These are phyloP conservation scores for Leucaena leucocephala DNA, from an alignment of 306 rosid genomes.

Conservation along the genomic window DNA sequence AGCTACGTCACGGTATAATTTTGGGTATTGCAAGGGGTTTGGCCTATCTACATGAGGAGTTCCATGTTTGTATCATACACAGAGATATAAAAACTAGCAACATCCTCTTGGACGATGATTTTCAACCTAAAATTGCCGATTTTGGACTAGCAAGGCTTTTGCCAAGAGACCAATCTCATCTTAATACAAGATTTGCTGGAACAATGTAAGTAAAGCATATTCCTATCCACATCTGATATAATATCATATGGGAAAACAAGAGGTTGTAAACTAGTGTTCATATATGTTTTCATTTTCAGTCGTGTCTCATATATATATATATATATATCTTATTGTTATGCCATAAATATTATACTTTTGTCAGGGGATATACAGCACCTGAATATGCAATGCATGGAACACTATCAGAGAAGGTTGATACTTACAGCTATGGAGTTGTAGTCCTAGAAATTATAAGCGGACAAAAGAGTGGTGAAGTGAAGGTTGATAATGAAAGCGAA, in stretches of 20 bases:
- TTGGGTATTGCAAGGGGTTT: constrained; percentile 3
- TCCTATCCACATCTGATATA: not conserved
- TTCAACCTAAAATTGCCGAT: not conserved
- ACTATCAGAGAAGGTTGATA: not conserved
- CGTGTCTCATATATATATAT: not conserved
- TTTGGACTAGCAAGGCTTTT: not conserved
- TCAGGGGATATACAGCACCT: not conserved
- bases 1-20: not conserved
- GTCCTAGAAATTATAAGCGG: not conserved
- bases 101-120: not conserved
- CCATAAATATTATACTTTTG: not conserved
- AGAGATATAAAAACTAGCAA: not conserved
- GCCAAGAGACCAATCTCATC: not conserved
- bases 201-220: not conserved
- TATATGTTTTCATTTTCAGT: not conserved
- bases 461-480: not conserved
- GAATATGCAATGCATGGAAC: not conserved
- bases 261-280: not conserved
- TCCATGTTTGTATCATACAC: not conserved
- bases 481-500: not conserved
- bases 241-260: not conserved
- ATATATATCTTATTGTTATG: not conserved
- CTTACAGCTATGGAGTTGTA: not conserved
- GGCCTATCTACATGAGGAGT: not conserved
- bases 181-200: not conserved